Percentiles rank a stretch among this genome's conserved stretches.
Evolutionary conservation across 179 eudicot species (phyloP).

Genomic region (Amaranthus tricolor): DNA sequence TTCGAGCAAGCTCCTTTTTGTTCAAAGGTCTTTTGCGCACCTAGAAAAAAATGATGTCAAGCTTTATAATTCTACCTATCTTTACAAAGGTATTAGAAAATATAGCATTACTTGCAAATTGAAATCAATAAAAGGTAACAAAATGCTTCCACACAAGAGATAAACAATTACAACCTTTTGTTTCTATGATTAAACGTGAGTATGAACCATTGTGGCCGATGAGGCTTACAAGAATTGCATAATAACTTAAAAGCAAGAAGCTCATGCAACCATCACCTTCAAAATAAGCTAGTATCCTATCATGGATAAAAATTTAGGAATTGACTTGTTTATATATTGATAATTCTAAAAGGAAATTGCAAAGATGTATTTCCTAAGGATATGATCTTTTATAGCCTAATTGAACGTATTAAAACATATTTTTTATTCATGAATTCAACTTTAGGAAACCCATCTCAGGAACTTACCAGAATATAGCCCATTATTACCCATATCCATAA

Average conservation of each 20-base stretch:
- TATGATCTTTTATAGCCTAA: no score
- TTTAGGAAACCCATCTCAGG: no score
- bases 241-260: background rate
- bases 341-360: no score
- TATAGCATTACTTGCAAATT: background rate
- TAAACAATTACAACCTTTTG: background rate
- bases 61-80: conserved; percentile 5
- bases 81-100: background rate
- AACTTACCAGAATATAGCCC: no score
- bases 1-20: conserved; percentile 78
- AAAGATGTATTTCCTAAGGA: no score
- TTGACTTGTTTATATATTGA: background rate
- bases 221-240: background rate
- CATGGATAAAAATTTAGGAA: background rate
- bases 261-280: background rate
- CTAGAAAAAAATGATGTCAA: conserved; percentile 31
- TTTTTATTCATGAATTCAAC: no score
- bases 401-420: no score
- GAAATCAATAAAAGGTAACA: background rate
- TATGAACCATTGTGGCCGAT: background rate
- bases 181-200: no score
- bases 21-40: conserved; percentile 93
- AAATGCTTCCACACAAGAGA: background rate
- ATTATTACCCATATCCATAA: no score
- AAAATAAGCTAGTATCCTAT: background rate